Evolutionary conservation across 768 basidiomycete species (phyloP), one percentile per base, ranked within the genome.

Genomic region (Trametes punicea): DNA sequence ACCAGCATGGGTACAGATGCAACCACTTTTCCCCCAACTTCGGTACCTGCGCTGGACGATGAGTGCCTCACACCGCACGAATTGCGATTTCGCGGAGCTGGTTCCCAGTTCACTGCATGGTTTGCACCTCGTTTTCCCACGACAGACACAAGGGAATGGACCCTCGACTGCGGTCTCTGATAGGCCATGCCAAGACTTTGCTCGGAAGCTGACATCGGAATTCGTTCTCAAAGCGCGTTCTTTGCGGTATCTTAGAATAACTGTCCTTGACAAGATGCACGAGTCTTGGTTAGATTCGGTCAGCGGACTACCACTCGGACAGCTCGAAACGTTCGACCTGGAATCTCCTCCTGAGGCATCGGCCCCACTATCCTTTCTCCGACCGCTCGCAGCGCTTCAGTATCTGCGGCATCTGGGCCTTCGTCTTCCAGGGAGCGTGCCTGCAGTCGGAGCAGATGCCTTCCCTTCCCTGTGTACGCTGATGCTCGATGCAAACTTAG

Each of bases 401-500:
- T 1, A 34, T 16, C 41, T 59, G 13, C 57, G 13, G 18, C 46
- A 49, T 23, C 57, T 59, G 20, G 42, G 29, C 21, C 7, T 59
- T 4, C 51, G 47, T 10, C 47, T 59, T 23, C 33, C 46, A 2
- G 46, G 38, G 7, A 20, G n/a, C 29, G 21, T 26, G 26, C 31
- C 47, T 2, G 15, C 8, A 18, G 4, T 31, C 10, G 29, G 5
- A 1, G 0, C 18, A 6, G 26, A 21, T 26, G 41, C 46, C 6
- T 59, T 59, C 33, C 46, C 57, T 13, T 27, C 57, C 2, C 41
- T 59, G 8, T 40, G 36, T n/a, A 44, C 51, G 10, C 51, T 59
- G 1, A 59, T 46, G 10, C 51, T 59, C 11, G 57, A 59, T 33
- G 51, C 57, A 13, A 54, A 47, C 31, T 54, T 49, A 16, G 40